These are phyloP conservation scores for Colletotrichum musicola DNA, from an alignment of 2,329 filamentous ascomycete species.

Conservation along the genomic window DNA sequence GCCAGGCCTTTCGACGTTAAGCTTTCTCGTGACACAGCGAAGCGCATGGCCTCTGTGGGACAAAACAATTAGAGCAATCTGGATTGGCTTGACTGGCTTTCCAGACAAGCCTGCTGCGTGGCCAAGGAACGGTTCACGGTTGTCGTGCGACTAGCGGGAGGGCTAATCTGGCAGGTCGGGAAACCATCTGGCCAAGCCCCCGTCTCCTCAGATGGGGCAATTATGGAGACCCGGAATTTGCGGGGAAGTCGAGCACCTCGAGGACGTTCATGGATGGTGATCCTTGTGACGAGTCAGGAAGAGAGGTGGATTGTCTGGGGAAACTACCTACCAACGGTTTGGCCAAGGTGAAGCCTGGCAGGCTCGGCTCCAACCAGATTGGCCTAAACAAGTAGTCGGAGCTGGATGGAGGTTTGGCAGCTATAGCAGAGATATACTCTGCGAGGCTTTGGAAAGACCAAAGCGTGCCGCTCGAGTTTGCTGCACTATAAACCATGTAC, in stretches of 20 bases:
- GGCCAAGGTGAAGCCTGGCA: constrained; percentile 12
- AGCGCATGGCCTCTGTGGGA: constrained; percentile 25
- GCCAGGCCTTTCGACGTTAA: constrained; percentile 14
- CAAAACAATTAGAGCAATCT: constrained; percentile 1
- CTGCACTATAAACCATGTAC: constrained; percentile 3
- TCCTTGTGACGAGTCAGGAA: constrained; percentile 30
- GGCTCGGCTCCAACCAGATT: constrained; percentile 17
- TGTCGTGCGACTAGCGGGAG: constrained; percentile 37
- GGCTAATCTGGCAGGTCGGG: constrained; percentile 33
- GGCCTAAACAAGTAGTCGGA: neutral
- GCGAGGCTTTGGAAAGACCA: neutral
- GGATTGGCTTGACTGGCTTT: constrained; percentile 3
- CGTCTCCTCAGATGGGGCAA: constrained; percentile 9
- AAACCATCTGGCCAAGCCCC: constrained; percentile 22
- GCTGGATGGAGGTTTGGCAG: neutral
- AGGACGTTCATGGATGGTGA: constrained; percentile 14
- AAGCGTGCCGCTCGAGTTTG: neutral
- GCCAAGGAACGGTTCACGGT: constrained; percentile 37
- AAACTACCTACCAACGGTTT: constrained; percentile 16
- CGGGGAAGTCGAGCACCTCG: constrained; percentile 18
- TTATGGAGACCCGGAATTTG: constrained; percentile 31
- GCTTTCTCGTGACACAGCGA: constrained; percentile 35
- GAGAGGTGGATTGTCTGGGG: constrained; percentile 35
- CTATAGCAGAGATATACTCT: constrained; percentile 11
- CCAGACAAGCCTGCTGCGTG: constrained; percentile 23